Base-by-base conservation (phyloP, 805 yeast genomes). In the Yarrowia deformans region DNA sequence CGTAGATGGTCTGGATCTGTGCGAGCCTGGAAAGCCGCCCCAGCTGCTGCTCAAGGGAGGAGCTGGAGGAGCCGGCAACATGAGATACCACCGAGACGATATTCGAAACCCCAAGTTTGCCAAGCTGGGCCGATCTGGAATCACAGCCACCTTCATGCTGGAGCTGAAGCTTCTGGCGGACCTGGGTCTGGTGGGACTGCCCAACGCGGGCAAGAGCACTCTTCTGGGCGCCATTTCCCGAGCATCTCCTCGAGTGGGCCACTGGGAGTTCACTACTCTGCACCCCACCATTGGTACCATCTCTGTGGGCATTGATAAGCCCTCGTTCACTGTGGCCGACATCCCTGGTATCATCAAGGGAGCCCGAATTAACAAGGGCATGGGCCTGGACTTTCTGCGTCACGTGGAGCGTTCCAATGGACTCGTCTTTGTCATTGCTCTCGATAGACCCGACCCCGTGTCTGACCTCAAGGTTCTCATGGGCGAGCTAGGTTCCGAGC, bases 201-300 rank as follows among this genome's bases (percentile, higher is more conserved):
- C 99, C 1, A 95, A 95, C 78, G 97, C 98, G 3, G 99, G 99
- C 0, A 95, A 95, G 76, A 91, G 97, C 3, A 92, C 98, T 0
- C 82, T 95, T 39, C 79, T 95, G 55, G 81, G 96, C 69, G 93
- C 96, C 10, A 91, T 95, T 16, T 91, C 97, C 0, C 86, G 87
- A 68, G 98, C 99, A 0, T 83, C 88, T 69, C 98, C 99, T 1
- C 82, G 91, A 69, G 90, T 95, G 14, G 99, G 98, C 0, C 97
- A 93, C 78, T 95, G 98, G 97, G 96, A 90, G 75, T 95, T 95
- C 76, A 95, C 99, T 0, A 95, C 99, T 0, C 80, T 95, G 67
- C 91, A 88, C 71, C 99, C 99, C 0, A 89, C 92, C 0, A 86
- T 95, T 61, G 99, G 99, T 3, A 94, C 98, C 0, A 90, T 95